Evolutionary conservation across 306 rosid species (phyloP).

Genomic region (Cicer yamashitae): DNA sequence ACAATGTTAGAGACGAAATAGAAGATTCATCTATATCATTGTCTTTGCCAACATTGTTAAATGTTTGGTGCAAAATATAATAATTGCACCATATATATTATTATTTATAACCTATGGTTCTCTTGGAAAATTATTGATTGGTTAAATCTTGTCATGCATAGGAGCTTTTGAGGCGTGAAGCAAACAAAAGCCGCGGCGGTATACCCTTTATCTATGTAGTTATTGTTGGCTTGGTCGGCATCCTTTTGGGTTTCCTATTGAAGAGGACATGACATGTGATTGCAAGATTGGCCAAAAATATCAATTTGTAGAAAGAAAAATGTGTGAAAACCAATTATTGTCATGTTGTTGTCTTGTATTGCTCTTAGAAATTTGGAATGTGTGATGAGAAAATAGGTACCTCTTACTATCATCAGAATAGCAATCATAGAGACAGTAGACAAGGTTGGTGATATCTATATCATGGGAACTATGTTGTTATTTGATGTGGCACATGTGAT

Average conservation of each 20-base stretch:
- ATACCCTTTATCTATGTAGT: conserved; percentile 63
- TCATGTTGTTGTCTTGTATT: conserved; percentile 47
- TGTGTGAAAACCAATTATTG: conserved; percentile 52
- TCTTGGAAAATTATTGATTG: neutral
- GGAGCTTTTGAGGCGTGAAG: conserved; percentile 71
- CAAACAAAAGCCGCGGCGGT: conserved; percentile 51
- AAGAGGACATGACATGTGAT: conserved; percentile 66
- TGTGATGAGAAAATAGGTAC: conserved; percentile 45
- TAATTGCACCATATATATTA: neutral
- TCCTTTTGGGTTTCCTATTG: conserved; percentile 76
- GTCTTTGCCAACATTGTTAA: neutral
- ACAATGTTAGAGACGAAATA: too few species aligned
- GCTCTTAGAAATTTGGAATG: conserved; percentile 44
- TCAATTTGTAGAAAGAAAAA: conserved; percentile 55
- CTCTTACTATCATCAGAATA: conserved; percentile 39
- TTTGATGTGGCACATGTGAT: conserved; percentile 37
- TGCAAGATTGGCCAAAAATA: neutral
- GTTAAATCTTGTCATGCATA: conserved; percentile 39
- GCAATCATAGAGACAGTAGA: conserved; percentile 49
- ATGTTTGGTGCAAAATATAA: conserved; percentile 5
- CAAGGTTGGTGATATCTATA: conserved; percentile 43
- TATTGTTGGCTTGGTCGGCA: conserved; percentile 73
- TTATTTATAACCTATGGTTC: conserved; percentile 1
- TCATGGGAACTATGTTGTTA: conserved; percentile 39
- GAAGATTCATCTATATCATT: too few species aligned